phyloP scores from a whole-genome alignment of 257 asterid species.

The Mentha longifolia region DNA sequence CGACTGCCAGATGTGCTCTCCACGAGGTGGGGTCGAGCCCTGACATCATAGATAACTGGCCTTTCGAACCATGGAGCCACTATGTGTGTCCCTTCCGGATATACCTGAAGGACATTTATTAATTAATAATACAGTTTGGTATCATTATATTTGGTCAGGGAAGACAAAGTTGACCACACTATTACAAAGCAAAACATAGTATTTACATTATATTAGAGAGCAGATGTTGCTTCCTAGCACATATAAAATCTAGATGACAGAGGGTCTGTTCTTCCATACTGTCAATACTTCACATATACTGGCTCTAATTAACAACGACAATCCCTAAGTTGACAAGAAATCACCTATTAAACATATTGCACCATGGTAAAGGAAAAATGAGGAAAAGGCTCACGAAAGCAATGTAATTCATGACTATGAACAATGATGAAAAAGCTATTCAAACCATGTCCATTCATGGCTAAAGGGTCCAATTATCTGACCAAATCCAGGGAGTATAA shows the following conservation, averaged over 20 bases:
- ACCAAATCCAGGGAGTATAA: background rate
- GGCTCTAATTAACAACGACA: background rate
- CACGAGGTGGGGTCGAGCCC: conserved; percentile 92
- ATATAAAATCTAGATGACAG: background rate
- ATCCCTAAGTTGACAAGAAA: conserved; percentile 5
- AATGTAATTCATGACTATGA: no score
- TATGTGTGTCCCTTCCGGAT: conserved; percentile 94
- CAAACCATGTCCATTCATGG: conserved; percentile 10
- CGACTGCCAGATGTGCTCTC: conserved; percentile 97
- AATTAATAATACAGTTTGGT: background rate
- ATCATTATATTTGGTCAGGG: background rate
- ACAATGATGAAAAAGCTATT: background rate
- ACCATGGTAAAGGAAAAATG: conserved; percentile 17
- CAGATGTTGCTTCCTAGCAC: background rate
- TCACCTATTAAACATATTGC: background rate
- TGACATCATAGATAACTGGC: conserved; percentile 85
- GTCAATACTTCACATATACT: conserved; percentile 1
- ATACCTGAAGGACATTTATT: conserved; percentile 50
- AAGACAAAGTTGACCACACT: background rate
- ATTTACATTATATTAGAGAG: background rate
- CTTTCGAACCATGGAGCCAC: conserved; percentile 97
- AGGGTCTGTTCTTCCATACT: background rate
- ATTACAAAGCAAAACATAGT: background rate
- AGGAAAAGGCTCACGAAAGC: background rate
- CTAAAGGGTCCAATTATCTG: conserved; percentile 3